Base-by-base conservation (phyloP, 2,329 filamentous ascomycete species). In the Teratosphaeria epicoccoides region DNA sequence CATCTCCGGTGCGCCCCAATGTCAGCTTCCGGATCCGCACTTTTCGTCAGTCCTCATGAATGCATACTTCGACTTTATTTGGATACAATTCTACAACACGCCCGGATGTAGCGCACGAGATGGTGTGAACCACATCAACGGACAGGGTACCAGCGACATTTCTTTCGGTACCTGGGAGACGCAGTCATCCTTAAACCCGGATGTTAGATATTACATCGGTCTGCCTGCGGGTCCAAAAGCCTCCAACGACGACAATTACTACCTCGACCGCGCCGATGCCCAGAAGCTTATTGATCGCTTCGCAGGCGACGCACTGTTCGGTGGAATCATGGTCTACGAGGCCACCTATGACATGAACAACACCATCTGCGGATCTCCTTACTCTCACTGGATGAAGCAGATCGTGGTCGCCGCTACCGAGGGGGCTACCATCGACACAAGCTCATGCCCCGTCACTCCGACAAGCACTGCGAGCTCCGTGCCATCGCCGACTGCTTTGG, bases 251-350 rank as follows among this genome's bases (percentile, higher is more conserved):
- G 58, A 61, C 0, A 46, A 49, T 28, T 71, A 70, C 58, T 81
- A 81, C 59, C 63, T 82, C 14, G 63, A 61, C 1, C 74, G 74
- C 0, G 52, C 58, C 1, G 71, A 80, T 53, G 76, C 73, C 2
- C 63, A 72, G 49, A 59, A 61, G 2, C 57, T 81, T 49, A 64
- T 80, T 23, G 57, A 65, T n/a, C 59, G 65, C 43, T 75, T 72
- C 55, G 70, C 70, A 54, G 61, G 61, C 14, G 61, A 67, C 22
- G 51, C 67, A 22, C 66, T 64, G 1, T 82, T 82, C 56, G 79
- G 77, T 40, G 80, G 80, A 66, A 68, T 80, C 40, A 82, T 81
- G 78, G 62, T 82, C 4, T 82, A 76, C 76, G 78, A 81, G 49
- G 75, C 77, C 4, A 77, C 74, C 1, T 68, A 69, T 10, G 72